Percentiles rank a stretch among this genome's conserved stretches.
These are phyloP conservation scores for Spirogloea muscicola DNA, from an alignment of 139 green algal species.

Conservation along the genomic window DNA sequence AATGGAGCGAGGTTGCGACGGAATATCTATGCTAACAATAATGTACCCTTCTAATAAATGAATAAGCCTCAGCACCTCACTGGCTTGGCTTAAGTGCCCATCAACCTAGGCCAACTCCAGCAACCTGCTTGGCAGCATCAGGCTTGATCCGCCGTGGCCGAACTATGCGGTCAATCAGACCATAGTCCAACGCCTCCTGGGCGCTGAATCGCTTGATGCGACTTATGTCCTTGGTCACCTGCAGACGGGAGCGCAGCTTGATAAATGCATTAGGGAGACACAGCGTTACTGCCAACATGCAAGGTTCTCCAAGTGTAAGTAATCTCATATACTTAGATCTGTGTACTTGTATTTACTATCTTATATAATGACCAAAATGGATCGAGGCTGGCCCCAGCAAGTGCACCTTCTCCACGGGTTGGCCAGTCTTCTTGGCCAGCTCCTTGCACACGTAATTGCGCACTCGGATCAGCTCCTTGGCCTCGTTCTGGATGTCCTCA, in stretches of 20 bases:
- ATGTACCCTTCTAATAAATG: too few species aligned
- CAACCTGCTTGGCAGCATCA: constrained; percentile 2
- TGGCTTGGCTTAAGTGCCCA: too few species aligned
- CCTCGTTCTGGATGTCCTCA: constrained; percentile 96
- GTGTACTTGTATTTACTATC: neutral
- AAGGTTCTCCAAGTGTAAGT: too few species aligned
- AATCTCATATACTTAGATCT: neutral
- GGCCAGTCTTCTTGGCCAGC: constrained; percentile 72
- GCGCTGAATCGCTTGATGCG: constrained; percentile 65
- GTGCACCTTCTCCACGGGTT: constrained; percentile 72
- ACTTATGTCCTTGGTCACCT: constrained; percentile 40
- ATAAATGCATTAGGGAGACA: neutral
- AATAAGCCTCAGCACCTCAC: too few species aligned
- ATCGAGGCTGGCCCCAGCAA: neutral
- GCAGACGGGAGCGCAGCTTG: neutral
- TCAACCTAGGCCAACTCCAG: neutral
- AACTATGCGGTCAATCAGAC: constrained; percentile 65
- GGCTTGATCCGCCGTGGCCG: constrained; percentile 35
- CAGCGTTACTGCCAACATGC: neutral
- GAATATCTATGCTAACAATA: too few species aligned
- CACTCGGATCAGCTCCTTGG: constrained; percentile 85
- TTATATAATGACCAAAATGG: neutral
- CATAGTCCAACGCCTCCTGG: constrained; percentile 70
- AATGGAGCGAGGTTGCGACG: too few species aligned
- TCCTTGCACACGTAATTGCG: constrained; percentile 79